Conservation (phyloP, 2,329 filamentous ascomycete genomes). For the Apiospora malaysiana region DNA sequence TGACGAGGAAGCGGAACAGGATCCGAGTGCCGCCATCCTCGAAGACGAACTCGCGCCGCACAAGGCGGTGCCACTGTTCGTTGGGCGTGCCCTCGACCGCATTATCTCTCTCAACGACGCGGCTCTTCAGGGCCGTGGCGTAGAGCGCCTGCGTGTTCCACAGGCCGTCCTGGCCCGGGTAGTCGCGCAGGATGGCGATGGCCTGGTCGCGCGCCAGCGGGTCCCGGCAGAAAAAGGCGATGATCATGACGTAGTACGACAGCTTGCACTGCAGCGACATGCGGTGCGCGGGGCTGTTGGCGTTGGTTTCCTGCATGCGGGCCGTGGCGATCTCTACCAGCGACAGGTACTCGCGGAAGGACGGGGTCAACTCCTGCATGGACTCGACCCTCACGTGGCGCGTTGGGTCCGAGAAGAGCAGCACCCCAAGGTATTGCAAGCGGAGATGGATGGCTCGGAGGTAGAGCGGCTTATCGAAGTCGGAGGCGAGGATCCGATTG, state of each 20-base stretch:
- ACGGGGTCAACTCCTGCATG: conserved; percentile 33
- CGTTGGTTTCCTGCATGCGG: conserved; percentile 24
- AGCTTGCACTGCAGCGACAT: conserved; percentile 40
- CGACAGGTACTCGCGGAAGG: conserved; percentile 42
- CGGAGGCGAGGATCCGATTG: conserved; percentile 35
- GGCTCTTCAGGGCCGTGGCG: conserved; percentile 35
- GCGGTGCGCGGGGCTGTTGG: conserved; percentile 32
- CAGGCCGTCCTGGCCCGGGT: conserved; percentile 42
- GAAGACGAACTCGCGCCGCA: conserved; percentile 42
- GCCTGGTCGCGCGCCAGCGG: conserved; percentile 41
- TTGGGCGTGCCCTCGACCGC: conserved; percentile 33
- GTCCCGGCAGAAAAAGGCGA: conserved; percentile 40
- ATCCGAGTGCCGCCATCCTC: conserved; percentile 42
- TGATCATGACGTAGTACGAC: conserved; percentile 32
- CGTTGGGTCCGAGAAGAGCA: conserved; percentile 37
- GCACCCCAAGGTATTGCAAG: conserved; percentile 36
- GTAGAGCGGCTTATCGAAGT: conserved; percentile 36
- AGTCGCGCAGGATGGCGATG: conserved; percentile 38
- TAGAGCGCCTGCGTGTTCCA: conserved; percentile 39
- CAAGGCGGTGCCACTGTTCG: conserved; percentile 41
- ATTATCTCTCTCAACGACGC: conserved; percentile 37
- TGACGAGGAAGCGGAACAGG: conserved; percentile 39
- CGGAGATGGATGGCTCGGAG: conserved; percentile 42
- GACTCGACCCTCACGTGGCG: conserved; percentile 33
- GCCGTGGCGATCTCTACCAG: conserved; percentile 37